Base-by-base conservation (phyloP, 305 asterid species). In the Rubia tinctorum region DNA sequence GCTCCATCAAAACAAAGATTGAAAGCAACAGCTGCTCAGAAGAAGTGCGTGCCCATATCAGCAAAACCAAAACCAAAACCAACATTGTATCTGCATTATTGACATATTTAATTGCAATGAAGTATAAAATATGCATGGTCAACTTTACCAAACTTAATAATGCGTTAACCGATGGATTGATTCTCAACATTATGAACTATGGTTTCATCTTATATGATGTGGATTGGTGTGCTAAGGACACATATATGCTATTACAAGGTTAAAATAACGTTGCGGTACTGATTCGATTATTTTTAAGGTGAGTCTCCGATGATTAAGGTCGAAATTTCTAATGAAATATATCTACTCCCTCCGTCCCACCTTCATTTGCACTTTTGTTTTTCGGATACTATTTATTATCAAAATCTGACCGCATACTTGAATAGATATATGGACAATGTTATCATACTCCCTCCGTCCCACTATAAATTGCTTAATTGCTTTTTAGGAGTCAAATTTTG, bases 111-210 rank as follows among this genome's bases (percentile, higher is more conserved):
- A 27, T 61, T 25, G 23, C 10, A 27, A 27, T 11, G 2, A 61
- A 10, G 12, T 25, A 3, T 27, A 61, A 27, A 61, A 25, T 13
- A 61, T 7, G 20, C 11, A 59, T 9, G 66, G 66, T 61, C 66
- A 61, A 61, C 66, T 23, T 23, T 23, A 61, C 66, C 66, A 61
- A 61, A 27, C 66, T 25, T 22, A 61, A 61, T 61, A 61, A 61
- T 61, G 39, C 25, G 39, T 10, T 59, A 59, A 22, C 37, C 17
- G 37, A 59, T 59, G 13, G 30, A 8, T 56, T 56, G 56, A 49
- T 5, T 49, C 56, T 49, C 56, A 18, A 53, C 60, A 53, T 53
- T 22, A 53, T 53, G 22, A 53, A 17, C 60, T 17, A 22, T 53
- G 22, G 25, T 53, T 53, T n/a, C 23, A 53, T 23, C 60, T 53